A percentile compares a stretch with the other conserved stretches of the same genome.
These are phyloP conservation scores for Sinapis alba DNA, from an alignment of 441 rosid genomes.

Conservation along the genomic window DNA sequence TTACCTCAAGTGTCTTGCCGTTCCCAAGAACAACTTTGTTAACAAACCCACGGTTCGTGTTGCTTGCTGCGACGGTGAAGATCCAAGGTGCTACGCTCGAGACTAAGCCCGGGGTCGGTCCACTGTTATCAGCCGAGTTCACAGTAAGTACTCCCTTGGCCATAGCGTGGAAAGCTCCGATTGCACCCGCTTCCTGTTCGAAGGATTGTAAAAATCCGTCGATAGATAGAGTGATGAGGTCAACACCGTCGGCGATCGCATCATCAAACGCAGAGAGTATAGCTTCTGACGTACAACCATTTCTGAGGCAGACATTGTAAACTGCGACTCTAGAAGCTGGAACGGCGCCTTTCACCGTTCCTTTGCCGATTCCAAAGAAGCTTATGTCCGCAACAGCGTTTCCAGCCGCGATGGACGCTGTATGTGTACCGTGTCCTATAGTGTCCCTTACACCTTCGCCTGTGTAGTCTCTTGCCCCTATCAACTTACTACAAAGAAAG, in stretches of 20 bases:
- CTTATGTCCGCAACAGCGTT: slow-evolving; percentile 35
- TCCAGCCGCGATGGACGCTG: slow-evolving; percentile 59
- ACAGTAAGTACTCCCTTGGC: slow-evolving; percentile 36
- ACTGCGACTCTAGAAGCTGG: slow-evolving; percentile 49
- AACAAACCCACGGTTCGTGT: slow-evolving; percentile 24
- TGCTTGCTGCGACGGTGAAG: slow-evolving; percentile 38
- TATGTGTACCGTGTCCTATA: slow-evolving; percentile 52
- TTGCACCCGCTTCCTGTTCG: slow-evolving; percentile 21
- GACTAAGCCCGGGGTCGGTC: background rate
- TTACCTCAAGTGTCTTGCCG: slow-evolving; percentile 25
- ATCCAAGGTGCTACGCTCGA: slow-evolving; percentile 33
- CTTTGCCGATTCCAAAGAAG: slow-evolving; percentile 48
- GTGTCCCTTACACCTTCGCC: slow-evolving; percentile 45
- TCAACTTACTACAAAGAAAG: slow-evolving; percentile 42
- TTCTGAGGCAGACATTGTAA: slow-evolving; percentile 47
- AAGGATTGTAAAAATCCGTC: background rate
- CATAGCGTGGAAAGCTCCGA: slow-evolving; percentile 44
- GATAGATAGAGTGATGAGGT: slow-evolving; percentile 36
- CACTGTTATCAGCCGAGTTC: slow-evolving; percentile 35
- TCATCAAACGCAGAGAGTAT: slow-evolving; percentile 45
- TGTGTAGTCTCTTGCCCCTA: slow-evolving; percentile 49
- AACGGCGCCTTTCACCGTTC: slow-evolving; percentile 55
- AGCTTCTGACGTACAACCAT: slow-evolving; percentile 11
- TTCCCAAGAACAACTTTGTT: slow-evolving; percentile 30
- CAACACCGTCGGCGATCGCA: slow-evolving; percentile 50